A percentile compares a stretch with the other conserved stretches of the same genome.
Conservation (phyloP, 306 rosid genomes). For the Acacia melanoxylon region DNA sequence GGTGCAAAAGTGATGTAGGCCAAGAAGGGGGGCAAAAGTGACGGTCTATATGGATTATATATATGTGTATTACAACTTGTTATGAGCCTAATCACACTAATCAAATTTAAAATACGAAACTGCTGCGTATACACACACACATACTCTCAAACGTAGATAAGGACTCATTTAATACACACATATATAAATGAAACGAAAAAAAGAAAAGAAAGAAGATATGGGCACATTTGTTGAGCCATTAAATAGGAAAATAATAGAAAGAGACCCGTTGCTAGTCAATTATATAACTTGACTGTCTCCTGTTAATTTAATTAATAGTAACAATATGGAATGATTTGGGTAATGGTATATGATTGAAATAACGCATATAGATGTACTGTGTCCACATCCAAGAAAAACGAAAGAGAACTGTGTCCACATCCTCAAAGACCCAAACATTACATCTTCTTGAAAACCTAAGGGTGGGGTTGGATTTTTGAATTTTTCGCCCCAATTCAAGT, state of each 20-base stretch:
- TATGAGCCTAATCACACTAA: background rate
- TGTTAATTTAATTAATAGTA: no score
- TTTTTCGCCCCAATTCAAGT: background rate
- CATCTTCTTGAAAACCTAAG: background rate
- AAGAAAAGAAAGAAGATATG: no score
- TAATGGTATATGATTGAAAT: background rate
- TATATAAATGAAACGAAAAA: no score
- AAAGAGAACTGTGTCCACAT: background rate
- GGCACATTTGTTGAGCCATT: no score
- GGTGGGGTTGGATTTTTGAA: constrained; percentile 1
- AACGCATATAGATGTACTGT: background rate
- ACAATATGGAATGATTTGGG: background rate
- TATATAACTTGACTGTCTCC: no score
- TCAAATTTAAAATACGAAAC: background rate
- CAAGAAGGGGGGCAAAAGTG: background rate
- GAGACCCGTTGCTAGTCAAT: no score
- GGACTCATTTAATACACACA: no score
- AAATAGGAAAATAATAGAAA: no score
- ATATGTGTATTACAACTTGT: background rate
- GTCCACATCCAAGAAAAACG: background rate
- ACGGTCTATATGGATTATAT: background rate
- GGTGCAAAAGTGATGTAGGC: background rate
- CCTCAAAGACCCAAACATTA: background rate
- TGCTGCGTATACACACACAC: no score
- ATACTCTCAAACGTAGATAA: no score